Base-by-base conservation (phyloP, 2,329 filamentous ascomycete species). In the Neopestalotiopsis sp. region DNA sequence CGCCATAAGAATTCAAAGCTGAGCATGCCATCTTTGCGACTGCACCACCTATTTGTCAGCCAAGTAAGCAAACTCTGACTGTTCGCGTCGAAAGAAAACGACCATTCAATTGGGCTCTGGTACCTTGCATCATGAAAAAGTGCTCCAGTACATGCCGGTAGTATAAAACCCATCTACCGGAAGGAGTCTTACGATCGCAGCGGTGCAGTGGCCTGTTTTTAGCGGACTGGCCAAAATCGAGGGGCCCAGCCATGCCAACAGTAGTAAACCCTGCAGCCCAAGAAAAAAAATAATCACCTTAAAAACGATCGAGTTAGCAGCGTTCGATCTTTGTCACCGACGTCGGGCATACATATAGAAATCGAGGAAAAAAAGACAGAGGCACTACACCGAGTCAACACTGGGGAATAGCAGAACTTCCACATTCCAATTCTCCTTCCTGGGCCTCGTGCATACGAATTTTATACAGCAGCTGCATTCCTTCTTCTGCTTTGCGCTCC, bases 401-500 rank as follows among this genome's bases (percentile, higher is more conserved):
- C 45, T 17, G n/a, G 45, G 17, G n/a, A 20, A n/a, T 53, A 10
- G 57, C 30, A 14, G 28, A 32, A 63, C 34, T 63, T 30, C 9
- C 12, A 30, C 20, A 42, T n/a, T 13, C 3, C 20, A 24, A 24
- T 63, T 40, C 34, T 40, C 32, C 13, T 42, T 24, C 30, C 61
- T 30, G 20, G 5, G 1, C n/a, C 30, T 53, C 4, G 45, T n/a
- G 17, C n/a, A 53, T 24, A 53, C 45, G 49, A 14, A 59, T 34
- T 34, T 13, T 30, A 28, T 12, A 59, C 17, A 10, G 17, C 17
- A 56, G 49, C 49, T n/a, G 17, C 49, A 56, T 24, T n/a, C 7
- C 20, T 68, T 67, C 80, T 53, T 53, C 20, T 20, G 45, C 17
- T 53, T 24, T 53, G 45, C 45, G 45, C n/a, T 24, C 45, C 45